Evolutionary conservation across 495 filamentous ascomycete genomes (phyloP), one percentile per base, ranked within the genome.

Genomic region (Viridothelium virens): DNA sequence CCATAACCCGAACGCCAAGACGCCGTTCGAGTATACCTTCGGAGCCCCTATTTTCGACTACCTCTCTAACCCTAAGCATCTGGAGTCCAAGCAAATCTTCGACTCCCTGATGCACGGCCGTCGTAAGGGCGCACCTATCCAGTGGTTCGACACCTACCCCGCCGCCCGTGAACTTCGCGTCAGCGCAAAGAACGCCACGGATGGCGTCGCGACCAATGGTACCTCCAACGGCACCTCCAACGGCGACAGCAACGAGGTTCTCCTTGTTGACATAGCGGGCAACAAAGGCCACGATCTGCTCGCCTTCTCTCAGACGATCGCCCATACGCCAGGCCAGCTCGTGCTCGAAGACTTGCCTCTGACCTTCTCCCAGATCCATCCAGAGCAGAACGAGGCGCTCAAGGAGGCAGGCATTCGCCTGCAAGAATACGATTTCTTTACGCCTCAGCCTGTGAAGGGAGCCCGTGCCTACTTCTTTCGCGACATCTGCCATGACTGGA

Each of bases 401-500:
- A 39, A 14, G 33, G 16, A 25, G 16, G 46, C 38, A 14, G 66
- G 64, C 10, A 67, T 69, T 14, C 25, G 62, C 3, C 16, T 48
- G 33, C 66, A 67, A 64, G 64, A 7, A 36, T 61, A 69, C 53
- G 65, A 69, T 50, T 69, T 69, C 46, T 69, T 69, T 61, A 48
- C 38, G 38, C 38, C 38, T 36, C 65, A 69, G 62, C 67, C 67
- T 7, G 65, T 69, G 5, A 67, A 67, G 50, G 69, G 69, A 14
- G 69, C 69, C 1, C 63, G 66, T 5, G 38, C 56, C 10, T 70
- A 70, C 47, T 70, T 25, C 67, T 16, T 70, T 6, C 66, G 63
- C 41, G 37, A n/a, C 25, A 53, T 70, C 33, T 36, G 66, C 47
- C 69, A 70, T 48, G 69, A 70, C 48, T 70, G 69, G 69, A 9